Percentiles rank a stretch among this genome's conserved stretches.
Evolutionary conservation across 441 rosid species (phyloP).

Genomic region (Aleurites moluccanus): DNA sequence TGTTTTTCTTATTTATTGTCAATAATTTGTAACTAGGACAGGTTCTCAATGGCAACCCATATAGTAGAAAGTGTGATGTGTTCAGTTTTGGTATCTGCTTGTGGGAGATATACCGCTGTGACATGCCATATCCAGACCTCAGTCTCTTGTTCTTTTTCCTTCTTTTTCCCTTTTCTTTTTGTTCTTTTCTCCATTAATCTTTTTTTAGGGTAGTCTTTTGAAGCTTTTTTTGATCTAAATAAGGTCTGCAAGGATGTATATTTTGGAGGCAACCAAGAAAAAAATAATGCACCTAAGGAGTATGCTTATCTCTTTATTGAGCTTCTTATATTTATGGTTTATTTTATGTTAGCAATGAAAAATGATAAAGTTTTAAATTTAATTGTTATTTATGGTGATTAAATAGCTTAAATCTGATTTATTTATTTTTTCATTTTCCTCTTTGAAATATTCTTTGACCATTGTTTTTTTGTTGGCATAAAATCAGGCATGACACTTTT

Average conservation of each 20-base stretch:
- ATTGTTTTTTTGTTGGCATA: no score
- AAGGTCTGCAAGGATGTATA: constrained; percentile 38
- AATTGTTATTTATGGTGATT: no score
- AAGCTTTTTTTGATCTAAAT: constrained; percentile 19
- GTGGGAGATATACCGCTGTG: constrained; percentile 99
- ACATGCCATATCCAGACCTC: constrained; percentile 96
- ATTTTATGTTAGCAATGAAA: no score
- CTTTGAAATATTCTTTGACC: no score
- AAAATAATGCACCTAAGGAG: constrained; percentile 34
- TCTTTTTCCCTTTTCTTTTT: no score
- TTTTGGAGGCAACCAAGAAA: constrained; percentile 25
- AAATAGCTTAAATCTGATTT: no score
- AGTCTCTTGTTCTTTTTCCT: constrained; percentile 31
- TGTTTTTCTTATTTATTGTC: background rate
- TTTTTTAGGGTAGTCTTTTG: constrained; percentile 18
- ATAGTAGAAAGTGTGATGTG: constrained; percentile 92
- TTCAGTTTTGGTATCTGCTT: constrained; percentile 95
- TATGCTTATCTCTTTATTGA: constrained; percentile 21
- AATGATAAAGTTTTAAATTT: no score
- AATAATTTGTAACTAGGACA: constrained; percentile 26
- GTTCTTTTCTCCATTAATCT: constrained; percentile 22
- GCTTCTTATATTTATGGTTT: constrained; percentile 4
- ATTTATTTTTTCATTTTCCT: no score
- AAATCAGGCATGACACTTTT: no score
- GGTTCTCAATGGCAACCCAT: constrained; percentile 93